These are phyloP conservation scores for Rhexocercosporidium sp. DNA, from an alignment of 2,329 filamentous ascomycete species.

Conservation along the genomic window DNA sequence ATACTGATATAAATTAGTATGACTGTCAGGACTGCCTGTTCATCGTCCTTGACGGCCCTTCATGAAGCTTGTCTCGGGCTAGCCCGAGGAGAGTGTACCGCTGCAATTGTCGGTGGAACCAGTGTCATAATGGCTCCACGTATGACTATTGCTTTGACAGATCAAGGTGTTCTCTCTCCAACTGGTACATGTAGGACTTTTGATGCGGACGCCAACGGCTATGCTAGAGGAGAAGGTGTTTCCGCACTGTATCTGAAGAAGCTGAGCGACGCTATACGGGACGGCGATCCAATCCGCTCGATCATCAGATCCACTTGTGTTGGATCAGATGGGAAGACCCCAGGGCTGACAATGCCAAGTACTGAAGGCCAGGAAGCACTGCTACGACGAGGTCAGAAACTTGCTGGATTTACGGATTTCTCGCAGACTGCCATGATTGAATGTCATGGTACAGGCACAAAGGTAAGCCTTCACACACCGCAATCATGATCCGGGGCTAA, in stretches of 20 bases:
- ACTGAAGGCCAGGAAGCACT: conserved; percentile 45
- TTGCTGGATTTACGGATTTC: conserved; percentile 20
- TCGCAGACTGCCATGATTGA: conserved; percentile 8
- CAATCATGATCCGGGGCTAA: too few relatives aligned
- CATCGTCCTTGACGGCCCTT: conserved; percentile 57
- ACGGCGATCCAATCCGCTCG: conserved; percentile 50
- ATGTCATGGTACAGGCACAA: conserved; percentile 31
- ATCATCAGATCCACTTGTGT: conserved; percentile 46
- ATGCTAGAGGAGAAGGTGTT: conserved; percentile 66
- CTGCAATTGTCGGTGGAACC: conserved; percentile 55
- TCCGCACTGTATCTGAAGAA: conserved; percentile 63
- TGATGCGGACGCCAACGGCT: conserved; percentile 63
- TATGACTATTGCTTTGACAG: conserved; percentile 14
- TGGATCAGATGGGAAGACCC: conserved; percentile 51
- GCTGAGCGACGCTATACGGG: conserved; percentile 50
- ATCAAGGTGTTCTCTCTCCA: background rate
- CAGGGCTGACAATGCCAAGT: conserved; percentile 51
- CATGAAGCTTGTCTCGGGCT: conserved; percentile 43
- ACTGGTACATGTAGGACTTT: conserved; percentile 54
- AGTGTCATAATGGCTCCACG: conserved; percentile 45
- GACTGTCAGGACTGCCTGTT: conserved; percentile 52
- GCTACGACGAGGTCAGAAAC: conserved; percentile 16
- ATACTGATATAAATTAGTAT: too few relatives aligned
- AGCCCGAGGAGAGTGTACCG: conserved; percentile 26
- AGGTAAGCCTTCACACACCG: too few relatives aligned